Base-by-base conservation (phyloP, 331 rosid genomes). In the Cucumis variabilis region DNA sequence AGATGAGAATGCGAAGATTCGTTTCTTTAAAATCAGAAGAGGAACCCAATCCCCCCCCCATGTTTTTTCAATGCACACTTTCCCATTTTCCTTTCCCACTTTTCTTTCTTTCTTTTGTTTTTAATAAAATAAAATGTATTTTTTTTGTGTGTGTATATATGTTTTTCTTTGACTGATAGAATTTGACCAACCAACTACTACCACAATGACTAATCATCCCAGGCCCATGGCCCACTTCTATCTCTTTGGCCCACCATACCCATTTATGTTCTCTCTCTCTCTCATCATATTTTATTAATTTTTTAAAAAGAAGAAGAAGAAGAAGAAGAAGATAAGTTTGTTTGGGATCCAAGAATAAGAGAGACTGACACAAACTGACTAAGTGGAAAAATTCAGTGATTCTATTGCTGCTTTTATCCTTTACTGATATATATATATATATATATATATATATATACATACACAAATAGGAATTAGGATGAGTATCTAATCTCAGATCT, bases 171-270 rank as follows among this genome's bases (percentile, higher is more conserved):
- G 93, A 93, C 98, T 73, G 83, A 88, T 75, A 55, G 82, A 76
- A 8, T 89, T 96, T 94, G 96, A 96, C 99, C 90, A 68, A 95
- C 95, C 98, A 93, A 94, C 93, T 33, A 44, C 85, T 92, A 90
- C 85, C 92, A 90, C 85, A 15, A 81, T 89, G 90, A 84, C 90
- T 80, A 90, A 92, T 93, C 93, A 92, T 90, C 95, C 95, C 90
- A 28, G 71, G 85, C 85, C 85, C 85, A 81, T 81, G 85, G 71
- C 85, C 85, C 85, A 81, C 85, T 78, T 25, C 14, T 25, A 44
- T 24, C 44, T 51, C 16, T 27, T 27, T 51, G 84, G 67, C 84
- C 84, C 84, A 79, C 84, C 44, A 78, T n/a, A 1, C 27, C 27
- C 27, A 81, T 81, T 60, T 74, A 41, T 16, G 13, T 44, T 15